These are phyloP conservation scores for Domatiomyces catenatus DNA, from an alignment of 2,329 filamentous ascomycete species.

Conservation along the genomic window DNA sequence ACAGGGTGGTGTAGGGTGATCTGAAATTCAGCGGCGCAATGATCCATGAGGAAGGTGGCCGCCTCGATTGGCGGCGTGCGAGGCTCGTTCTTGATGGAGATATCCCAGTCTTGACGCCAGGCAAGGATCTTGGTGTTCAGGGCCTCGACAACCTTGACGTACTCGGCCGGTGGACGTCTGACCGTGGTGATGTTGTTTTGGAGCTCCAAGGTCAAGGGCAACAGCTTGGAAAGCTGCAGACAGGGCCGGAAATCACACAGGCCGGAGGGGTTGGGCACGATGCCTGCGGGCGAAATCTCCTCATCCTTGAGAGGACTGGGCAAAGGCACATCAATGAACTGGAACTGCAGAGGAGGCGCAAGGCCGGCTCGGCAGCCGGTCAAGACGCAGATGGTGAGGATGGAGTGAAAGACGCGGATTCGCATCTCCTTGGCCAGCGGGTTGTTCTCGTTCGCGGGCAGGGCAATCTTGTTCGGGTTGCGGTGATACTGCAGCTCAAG, in stretches of 20 bases:
- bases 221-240: slow-evolving; percentile 48
- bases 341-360: slow-evolving; percentile 57
- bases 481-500: slow-evolving; percentile 64
- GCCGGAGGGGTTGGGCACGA: slow-evolving; percentile 39
- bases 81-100: slow-evolving; percentile 30
- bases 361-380: slow-evolving; percentile 60
- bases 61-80: slow-evolving; percentile 19
- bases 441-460: slow-evolving; percentile 27
- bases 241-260: slow-evolving; percentile 54
- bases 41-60: slow-evolving; percentile 34
- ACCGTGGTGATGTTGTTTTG: slow-evolving; percentile 63
- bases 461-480: slow-evolving; percentile 45
- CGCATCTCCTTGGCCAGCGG: slow-evolving; percentile 58
- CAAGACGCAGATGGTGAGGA: slow-evolving; percentile 51
- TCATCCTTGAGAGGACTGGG: slow-evolving; percentile 59
- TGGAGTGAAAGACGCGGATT: slow-evolving; percentile 63
- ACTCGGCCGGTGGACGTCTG: slow-evolving; percentile 45
- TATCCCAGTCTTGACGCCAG: slow-evolving; percentile 51
- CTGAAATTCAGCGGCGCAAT: slow-evolving; percentile 34
- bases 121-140: slow-evolving; percentile 50
- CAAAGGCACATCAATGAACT: slow-evolving; percentile 66
- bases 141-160: slow-evolving; percentile 46
- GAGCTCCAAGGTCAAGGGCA: slow-evolving; percentile 55
- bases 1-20: slow-evolving; percentile 40
- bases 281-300: slow-evolving; percentile 47